Base-by-base conservation (phyloP, 257 asterid genomes). In the Solanum gandarillasii region DNA sequence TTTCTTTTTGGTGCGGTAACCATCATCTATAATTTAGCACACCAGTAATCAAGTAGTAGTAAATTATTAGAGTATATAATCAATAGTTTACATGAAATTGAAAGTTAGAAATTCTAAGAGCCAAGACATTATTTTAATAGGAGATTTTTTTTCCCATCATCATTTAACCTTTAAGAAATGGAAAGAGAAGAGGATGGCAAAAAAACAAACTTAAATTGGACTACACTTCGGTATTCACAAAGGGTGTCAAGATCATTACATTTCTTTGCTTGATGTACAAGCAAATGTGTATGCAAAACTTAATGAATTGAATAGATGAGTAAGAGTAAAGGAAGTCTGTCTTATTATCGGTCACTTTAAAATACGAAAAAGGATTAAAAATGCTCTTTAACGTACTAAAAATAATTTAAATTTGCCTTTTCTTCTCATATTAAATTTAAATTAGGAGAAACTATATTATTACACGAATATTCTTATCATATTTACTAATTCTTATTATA, bases 211-310 rank as follows among this genome's bases (percentile, higher is more conserved):
- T 81, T 81, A 81, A 46, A 46, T 46, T 27, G 68, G 71, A 72
- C 35, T 21, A 14, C 11, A 29, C 60, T 14, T 27, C 12, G 55
- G 60, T 29, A 75, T 85, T 27, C 83, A 83, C 23, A 38, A 87
- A 84, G 88, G 67, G 85, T 8, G 85, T 55, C 71, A 32, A 86
- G 85, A 46, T 32, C 60, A 85, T 41, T 81, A 86, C n/a, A 71
- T 73, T 20, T 89, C 75, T 88, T 91, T 41, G 86, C 93, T 88
- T 89, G 70, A 74, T 71, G 46, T 58, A 71, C 89, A 88, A 89
- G 91, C 75, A 67, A 88, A 84, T 31, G 13, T 86, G 83, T 52
- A 71, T 52, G 76, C 29, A 86, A 5, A 67, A 12, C 79, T 25
- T 43, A 32, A 87, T 87, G 21, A 62, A 36, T 81, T 81, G 32